A percentile compares a stretch with the other conserved stretches of the same genome.
Evolutionary conservation across 2,329 filamentous ascomycete species (phyloP).

Genomic region (Sporothrix dimorphospora): DNA sequence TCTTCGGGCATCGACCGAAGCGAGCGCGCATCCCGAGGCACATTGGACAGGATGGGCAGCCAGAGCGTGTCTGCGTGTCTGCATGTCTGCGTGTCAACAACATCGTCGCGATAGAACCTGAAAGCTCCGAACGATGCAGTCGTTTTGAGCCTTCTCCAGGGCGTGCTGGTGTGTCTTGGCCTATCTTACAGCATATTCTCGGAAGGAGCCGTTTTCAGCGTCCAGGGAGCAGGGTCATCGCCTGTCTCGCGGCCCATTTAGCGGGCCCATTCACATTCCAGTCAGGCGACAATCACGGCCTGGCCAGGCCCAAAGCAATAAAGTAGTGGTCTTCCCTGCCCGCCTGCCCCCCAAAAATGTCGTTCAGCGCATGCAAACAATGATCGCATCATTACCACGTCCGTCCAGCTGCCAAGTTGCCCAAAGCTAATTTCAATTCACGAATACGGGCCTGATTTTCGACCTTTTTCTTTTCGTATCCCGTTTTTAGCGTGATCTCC

Average conservation of each 20-base stretch:
- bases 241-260: neutral
- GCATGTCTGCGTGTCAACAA: neutral
- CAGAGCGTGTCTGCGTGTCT: too few species aligned
- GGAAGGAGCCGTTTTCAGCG: slow-evolving; percentile 22
- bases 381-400: slow-evolving; percentile 16
- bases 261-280: slow-evolving; percentile 9
- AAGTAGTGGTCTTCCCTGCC: neutral
- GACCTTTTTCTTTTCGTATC: neutral
- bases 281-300: neutral
- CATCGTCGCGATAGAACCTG: neutral
- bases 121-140: neutral
- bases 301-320: neutral
- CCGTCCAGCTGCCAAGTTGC: neutral
- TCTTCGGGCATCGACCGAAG: slow-evolving; percentile 5
- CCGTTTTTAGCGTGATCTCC: slow-evolving; percentile 11
- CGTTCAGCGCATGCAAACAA: neutral
- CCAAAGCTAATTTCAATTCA: neutral
- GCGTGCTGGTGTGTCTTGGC: neutral
- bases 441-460: neutral
- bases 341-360: neutral
- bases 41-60: neutral
- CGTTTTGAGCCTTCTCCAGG: slow-evolving; percentile 12
- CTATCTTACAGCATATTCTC: slow-evolving; percentile 1
- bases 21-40: neutral
- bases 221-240: neutral